Conservation (phyloP, 306 rosid species). For the Prunus fruticosa region DNA sequence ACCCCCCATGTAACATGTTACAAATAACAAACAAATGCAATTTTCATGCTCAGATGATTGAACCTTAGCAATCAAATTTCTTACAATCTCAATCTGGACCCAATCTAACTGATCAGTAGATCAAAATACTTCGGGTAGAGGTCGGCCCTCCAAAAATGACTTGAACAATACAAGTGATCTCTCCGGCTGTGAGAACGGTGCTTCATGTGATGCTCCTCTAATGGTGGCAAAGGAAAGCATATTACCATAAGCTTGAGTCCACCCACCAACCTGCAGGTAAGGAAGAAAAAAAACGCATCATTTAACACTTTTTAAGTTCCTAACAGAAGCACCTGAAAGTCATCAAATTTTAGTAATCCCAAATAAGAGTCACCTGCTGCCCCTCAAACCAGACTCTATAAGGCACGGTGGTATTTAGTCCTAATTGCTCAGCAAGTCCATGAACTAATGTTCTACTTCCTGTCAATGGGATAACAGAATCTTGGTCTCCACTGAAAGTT, state of each 20-base stretch:
- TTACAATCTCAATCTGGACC: slow-evolving; percentile 37
- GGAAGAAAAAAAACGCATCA: background rate
- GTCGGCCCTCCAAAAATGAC: slow-evolving; percentile 62
- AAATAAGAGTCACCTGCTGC: slow-evolving; percentile 55
- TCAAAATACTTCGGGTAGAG: slow-evolving; percentile 67
- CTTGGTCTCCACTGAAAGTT: slow-evolving; percentile 86
- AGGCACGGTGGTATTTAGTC: slow-evolving; percentile 69
- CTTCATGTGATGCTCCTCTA: slow-evolving; percentile 96
- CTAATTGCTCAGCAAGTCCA: slow-evolving; percentile 58
- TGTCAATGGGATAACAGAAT: slow-evolving; percentile 88
- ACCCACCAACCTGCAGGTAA: slow-evolving; percentile 79
- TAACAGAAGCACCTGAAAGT: background rate
- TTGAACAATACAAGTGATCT: slow-evolving; percentile 79
- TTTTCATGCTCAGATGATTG: slow-evolving; percentile 21
- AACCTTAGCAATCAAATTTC: slow-evolving; percentile 28
- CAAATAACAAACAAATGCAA: slow-evolving; percentile 33
- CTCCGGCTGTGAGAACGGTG: slow-evolving; percentile 95
- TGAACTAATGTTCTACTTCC: slow-evolving; percentile 89
- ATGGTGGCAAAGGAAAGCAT: slow-evolving; percentile 84
- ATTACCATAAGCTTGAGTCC: slow-evolving; percentile 96
- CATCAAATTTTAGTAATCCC: background rate
- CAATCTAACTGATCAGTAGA: slow-evolving; percentile 19
- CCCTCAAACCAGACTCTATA: slow-evolving; percentile 93
- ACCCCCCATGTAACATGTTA: slow-evolving; percentile 2
- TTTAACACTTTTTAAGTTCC: background rate